Percentiles rank a stretch among this genome's conserved stretches.
Conservation (phyloP, 1,284 basidiomycete species). For the Moesziomyces sp. region DNA sequence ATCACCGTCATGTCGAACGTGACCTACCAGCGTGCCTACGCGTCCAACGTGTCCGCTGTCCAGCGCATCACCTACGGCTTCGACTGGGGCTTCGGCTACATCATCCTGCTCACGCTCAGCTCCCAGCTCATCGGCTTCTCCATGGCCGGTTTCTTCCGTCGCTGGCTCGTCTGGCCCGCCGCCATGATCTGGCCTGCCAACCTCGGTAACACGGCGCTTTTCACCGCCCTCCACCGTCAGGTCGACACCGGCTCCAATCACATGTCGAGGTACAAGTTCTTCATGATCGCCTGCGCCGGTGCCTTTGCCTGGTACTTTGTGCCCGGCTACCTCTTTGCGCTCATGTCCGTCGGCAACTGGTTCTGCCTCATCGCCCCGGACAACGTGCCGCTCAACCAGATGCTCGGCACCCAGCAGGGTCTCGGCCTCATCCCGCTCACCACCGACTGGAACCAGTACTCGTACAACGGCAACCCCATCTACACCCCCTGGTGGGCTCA, state of each 20-base stretch:
- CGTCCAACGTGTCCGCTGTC: constrained; percentile 64
- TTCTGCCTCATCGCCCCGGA: constrained; percentile 59
- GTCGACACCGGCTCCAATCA: constrained; percentile 41
- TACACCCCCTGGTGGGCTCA: constrained; percentile 57
- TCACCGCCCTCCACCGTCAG: constrained; percentile 58
- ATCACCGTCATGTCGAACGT: constrained; percentile 69
- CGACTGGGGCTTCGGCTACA: constrained; percentile 68
- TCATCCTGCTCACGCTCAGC: constrained; percentile 69
- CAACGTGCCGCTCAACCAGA: constrained; percentile 61
- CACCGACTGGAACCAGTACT: constrained; percentile 60
- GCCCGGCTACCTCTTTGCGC: constrained; percentile 60
- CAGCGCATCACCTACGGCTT: constrained; percentile 47
- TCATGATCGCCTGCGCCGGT: constrained; percentile 42
- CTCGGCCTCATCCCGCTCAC: constrained; percentile 56
- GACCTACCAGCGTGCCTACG: constrained; percentile 68
- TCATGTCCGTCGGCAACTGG: constrained; percentile 59
- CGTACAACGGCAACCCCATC: constrained; percentile 47
- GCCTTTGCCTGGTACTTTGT: constrained; percentile 59
- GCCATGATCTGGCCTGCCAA: constrained; percentile 64
- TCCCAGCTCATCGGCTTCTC: constrained; percentile 69
- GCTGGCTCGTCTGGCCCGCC: constrained; percentile 62
- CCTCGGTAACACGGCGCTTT: constrained; percentile 55
- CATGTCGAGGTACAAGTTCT: constrained; percentile 70
- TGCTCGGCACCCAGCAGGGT: constrained; percentile 54
- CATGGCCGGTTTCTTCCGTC: constrained; percentile 58